phyloP scores from a whole-genome alignment of 805 yeast species.

The Ogataea pignaliae region DNA sequence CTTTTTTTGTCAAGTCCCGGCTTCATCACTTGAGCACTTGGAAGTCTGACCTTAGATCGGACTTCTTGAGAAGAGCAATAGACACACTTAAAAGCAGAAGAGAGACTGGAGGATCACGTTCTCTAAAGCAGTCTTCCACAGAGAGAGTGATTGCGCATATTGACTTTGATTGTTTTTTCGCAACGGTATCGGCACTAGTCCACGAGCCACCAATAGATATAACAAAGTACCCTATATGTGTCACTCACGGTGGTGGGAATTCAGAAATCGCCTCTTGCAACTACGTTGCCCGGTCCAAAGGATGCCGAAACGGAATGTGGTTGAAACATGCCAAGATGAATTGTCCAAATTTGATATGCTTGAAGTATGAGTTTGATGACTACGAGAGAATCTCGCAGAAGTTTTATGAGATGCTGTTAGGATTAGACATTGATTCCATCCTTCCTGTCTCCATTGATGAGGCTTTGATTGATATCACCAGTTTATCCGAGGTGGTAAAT shows the following conservation, averaged over 20 bases:
- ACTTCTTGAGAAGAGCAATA: slow-evolving; percentile 49
- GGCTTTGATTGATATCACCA: slow-evolving; percentile 65
- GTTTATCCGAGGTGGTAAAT: slow-evolving; percentile 11
- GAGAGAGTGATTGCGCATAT: slow-evolving; percentile 57
- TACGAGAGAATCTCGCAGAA: slow-evolving; percentile 62
- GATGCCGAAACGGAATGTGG: slow-evolving; percentile 92
- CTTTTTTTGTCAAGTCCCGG: slow-evolving; percentile 76
- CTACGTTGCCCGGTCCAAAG: slow-evolving; percentile 74
- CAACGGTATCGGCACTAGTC: slow-evolving; percentile 67
- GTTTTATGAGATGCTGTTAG: slow-evolving; percentile 58
- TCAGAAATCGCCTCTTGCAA: slow-evolving; percentile 93
- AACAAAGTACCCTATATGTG: slow-evolving; percentile 52
- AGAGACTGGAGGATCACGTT: not conserved
- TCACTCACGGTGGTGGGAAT: slow-evolving; percentile 51
- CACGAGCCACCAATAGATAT: slow-evolving; percentile 48
- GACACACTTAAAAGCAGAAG: slow-evolving; percentile 12
- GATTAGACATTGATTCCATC: slow-evolving; percentile 43
- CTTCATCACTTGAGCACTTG: slow-evolving; percentile 85
- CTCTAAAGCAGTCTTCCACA: slow-evolving; percentile 2
- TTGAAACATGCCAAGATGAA: slow-evolving; percentile 54
- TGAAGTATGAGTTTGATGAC: slow-evolving; percentile 70
- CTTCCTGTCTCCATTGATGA: slow-evolving; percentile 92
- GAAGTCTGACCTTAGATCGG: slow-evolving; percentile 69
- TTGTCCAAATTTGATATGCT: slow-evolving; percentile 57
- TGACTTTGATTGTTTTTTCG: slow-evolving; percentile 94